A percentile compares a stretch with the other conserved stretches of the same genome.
phyloP scores from a whole-genome alignment of 257 asterid genomes.

The Forsythia viridissima region DNA sequence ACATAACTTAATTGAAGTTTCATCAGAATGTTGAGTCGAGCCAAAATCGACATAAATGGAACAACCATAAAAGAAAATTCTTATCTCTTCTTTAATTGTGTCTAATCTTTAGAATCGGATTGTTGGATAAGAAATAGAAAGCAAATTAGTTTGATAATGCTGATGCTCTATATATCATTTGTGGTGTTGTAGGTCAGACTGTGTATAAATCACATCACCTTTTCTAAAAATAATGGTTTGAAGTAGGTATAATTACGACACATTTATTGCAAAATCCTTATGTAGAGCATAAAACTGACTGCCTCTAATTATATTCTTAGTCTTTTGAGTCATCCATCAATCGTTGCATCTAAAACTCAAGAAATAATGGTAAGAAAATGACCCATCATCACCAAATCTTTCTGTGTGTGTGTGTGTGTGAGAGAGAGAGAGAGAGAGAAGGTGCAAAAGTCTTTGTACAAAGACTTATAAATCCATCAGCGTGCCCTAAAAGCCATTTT shows the following conservation, averaged over 20 bases:
- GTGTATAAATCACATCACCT: neutral
- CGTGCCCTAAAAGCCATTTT: constrained; percentile 48
- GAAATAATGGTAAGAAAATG: constrained; percentile 9
- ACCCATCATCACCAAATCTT: constrained; percentile 9
- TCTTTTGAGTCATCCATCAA: neutral
- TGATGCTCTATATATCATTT: neutral
- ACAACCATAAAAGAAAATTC: too few relatives aligned
- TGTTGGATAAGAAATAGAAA: too few relatives aligned
- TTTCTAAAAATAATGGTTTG: neutral
- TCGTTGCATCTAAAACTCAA: neutral
- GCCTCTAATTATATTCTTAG: neutral
- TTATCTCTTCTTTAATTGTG: too few relatives aligned
- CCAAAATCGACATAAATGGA: too few relatives aligned
- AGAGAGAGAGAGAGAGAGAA: neutral
- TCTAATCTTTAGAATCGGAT: too few relatives aligned
- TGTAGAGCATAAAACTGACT: neutral
- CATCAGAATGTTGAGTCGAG: too few relatives aligned
- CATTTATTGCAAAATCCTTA: neutral
- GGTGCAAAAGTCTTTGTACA: constrained; percentile 15
- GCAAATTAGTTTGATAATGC: neutral
- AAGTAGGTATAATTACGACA: neutral
- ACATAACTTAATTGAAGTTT: too few relatives aligned
- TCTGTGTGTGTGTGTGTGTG: neutral
- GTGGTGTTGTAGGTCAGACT: neutral
- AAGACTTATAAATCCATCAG: constrained; percentile 19